Conservation (phyloP, 2,329 filamentous ascomycete species). For the Didymellaceae sp. region DNA sequence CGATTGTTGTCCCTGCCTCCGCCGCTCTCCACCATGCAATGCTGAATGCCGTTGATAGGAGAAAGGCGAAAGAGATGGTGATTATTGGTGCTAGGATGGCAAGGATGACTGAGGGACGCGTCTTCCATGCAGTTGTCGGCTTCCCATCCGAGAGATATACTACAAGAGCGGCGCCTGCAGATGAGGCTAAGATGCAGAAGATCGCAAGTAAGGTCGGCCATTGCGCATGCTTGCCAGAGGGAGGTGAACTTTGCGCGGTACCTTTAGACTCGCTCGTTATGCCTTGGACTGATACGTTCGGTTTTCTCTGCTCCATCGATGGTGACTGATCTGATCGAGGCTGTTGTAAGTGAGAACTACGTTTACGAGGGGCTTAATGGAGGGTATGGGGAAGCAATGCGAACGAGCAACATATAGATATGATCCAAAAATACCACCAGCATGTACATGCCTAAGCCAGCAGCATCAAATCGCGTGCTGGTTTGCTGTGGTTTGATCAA, state of each 20-base stretch:
- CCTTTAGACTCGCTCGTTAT: not conserved
- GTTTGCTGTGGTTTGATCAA: no score
- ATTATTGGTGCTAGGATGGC: conserved; percentile 4
- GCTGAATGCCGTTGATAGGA: conserved; percentile 3
- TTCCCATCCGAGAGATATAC: conserved; percentile 5
- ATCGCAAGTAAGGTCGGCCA: conserved; percentile 1
- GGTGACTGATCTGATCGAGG: not conserved
- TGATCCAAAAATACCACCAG: not conserved
- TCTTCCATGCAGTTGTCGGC: conserved; percentile 3
- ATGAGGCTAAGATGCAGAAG: not conserved
- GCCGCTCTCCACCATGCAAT: conserved; percentile 7
- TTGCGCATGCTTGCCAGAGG: not conserved
- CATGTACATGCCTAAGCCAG: conserved; percentile 1
- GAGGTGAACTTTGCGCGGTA: not conserved
- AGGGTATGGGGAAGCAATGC: no score
- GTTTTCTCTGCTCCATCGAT: conserved; percentile 3
- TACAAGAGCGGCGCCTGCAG: conserved; percentile 1
- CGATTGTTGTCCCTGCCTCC: conserved; percentile 4
- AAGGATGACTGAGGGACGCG: conserved; percentile 2
- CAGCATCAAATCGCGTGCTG: not conserved
- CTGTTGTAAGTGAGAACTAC: not conserved
- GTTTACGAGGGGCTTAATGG: not conserved
- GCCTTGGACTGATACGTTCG: not conserved
- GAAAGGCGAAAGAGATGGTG: not conserved
- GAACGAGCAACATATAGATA: not conserved